Evolutionary conservation across 2,329 filamentous ascomycete species (phyloP).

Genomic region (Blumeria graminis): DNA sequence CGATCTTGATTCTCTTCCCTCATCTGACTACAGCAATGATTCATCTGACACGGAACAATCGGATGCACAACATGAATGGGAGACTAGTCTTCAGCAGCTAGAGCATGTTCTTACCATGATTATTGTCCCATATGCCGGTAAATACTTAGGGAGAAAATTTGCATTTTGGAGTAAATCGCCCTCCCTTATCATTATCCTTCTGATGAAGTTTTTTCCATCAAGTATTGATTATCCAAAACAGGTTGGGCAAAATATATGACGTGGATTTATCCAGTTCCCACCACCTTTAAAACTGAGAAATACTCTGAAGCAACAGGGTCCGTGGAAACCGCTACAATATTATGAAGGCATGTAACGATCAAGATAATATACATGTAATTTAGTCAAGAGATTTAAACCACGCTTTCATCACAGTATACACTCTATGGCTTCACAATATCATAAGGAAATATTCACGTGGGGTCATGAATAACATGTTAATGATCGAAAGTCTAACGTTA

Average conservation of each 20-base stretch:
- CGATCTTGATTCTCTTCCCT: slow-evolving; percentile 39
- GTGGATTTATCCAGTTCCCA: slow-evolving; percentile 71
- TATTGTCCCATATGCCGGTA: slow-evolving; percentile 76
- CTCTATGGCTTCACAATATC: too few relatives aligned
- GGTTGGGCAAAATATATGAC: slow-evolving; percentile 88
- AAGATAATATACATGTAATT: too few relatives aligned
- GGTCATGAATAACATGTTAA: too few relatives aligned
- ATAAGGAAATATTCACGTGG: too few relatives aligned
- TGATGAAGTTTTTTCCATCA: not conserved
- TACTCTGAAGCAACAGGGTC: slow-evolving; percentile 38
- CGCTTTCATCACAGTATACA: too few relatives aligned
- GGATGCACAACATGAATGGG: slow-evolving; percentile 88
- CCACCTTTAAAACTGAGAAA: slow-evolving; percentile 37
- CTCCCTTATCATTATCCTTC: not conserved
- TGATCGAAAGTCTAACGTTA: too few relatives aligned
- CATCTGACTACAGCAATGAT: slow-evolving; percentile 27
- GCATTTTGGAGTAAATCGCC: slow-evolving; percentile 75
- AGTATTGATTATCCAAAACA: slow-evolving; percentile 17
- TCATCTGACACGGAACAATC: slow-evolving; percentile 34
- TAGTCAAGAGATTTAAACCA: too few relatives aligned
- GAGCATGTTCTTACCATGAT: slow-evolving; percentile 89
- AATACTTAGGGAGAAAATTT: slow-evolving; percentile 83
- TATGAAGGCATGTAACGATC: slow-evolving; percentile 5
- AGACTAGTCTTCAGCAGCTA: slow-evolving; percentile 77
- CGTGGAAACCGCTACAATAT: slow-evolving; percentile 27